Evolutionary conservation across 768 basidiomycete species (phyloP).

Genomic region (Lentinula aciculospora): DNA sequence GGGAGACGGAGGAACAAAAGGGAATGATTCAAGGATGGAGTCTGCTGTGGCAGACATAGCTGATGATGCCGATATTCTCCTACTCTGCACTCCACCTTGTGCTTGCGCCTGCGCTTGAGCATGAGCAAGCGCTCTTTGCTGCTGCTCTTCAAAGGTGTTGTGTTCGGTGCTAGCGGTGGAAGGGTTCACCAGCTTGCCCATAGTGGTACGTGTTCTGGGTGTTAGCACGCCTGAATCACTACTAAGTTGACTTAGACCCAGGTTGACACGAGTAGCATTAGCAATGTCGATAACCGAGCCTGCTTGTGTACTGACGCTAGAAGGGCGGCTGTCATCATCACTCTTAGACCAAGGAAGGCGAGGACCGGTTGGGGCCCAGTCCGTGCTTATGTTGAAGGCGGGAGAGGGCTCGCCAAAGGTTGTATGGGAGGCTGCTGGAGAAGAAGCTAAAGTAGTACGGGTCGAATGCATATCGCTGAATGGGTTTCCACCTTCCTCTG

Average conservation of each 20-base stretch:
- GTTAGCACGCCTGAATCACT: slow-evolving; percentile 22
- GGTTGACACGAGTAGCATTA: slow-evolving; percentile 63
- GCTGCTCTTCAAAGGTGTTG: slow-evolving; percentile 55
- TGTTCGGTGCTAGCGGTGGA: slow-evolving; percentile 19
- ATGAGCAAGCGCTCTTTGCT: slow-evolving; percentile 54
- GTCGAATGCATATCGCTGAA: slow-evolving; percentile 59
- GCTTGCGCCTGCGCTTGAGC: slow-evolving; percentile 57
- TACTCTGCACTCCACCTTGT: slow-evolving; percentile 37
- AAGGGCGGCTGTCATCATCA: slow-evolving; percentile 41
- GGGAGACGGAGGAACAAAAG: slow-evolving; percentile 85
- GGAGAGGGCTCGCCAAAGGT: slow-evolving; percentile 30
- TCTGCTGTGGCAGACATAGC: slow-evolving; percentile 68
- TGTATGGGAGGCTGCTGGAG: slow-evolving; percentile 26
- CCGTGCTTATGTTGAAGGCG: slow-evolving; percentile 21
- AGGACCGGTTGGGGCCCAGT: slow-evolving; percentile 34
- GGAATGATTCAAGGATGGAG: slow-evolving; percentile 83
- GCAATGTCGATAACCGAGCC: slow-evolving; percentile 55
- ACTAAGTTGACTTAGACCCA: slow-evolving; percentile 37
- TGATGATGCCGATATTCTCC: slow-evolving; percentile 60
- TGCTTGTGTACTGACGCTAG: slow-evolving; percentile 60
- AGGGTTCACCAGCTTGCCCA: slow-evolving; percentile 56
- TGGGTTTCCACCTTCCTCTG: slow-evolving; percentile 61
- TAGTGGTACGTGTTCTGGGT: slow-evolving; percentile 50
- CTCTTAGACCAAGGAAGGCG: slow-evolving; percentile 35
- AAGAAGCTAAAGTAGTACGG: slow-evolving; percentile 29